A percentile compares a stretch with the other conserved stretches of the same genome.
These are phyloP conservation scores for Ensete glaucum DNA, from an alignment of 176 grass and related monocot species.

Conservation along the genomic window DNA sequence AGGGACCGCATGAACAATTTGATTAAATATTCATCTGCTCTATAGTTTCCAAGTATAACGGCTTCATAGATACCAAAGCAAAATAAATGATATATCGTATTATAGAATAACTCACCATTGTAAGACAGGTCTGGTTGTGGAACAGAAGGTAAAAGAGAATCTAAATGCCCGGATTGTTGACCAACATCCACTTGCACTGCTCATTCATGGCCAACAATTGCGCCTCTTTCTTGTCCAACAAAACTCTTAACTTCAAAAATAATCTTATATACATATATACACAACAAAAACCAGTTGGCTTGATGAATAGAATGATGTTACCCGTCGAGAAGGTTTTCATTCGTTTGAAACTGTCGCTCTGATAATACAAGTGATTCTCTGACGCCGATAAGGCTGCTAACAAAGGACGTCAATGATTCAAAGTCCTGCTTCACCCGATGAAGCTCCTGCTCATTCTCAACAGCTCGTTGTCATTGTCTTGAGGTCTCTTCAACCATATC, in stretches of 20 bases:
- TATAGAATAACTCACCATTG: background rate
- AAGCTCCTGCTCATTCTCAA: slow-evolving; percentile 82
- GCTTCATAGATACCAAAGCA: background rate
- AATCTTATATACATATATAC: no score
- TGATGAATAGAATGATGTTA: background rate
- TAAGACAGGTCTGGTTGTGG: background rate
- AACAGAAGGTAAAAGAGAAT: background rate
- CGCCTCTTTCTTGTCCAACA: slow-evolving; percentile 17
- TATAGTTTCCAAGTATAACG: background rate
- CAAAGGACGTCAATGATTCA: slow-evolving; percentile 65
- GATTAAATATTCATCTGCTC: background rate
- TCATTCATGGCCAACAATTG: slow-evolving; percentile 15
- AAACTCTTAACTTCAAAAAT: slow-evolving; percentile 6
- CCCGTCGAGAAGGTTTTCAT: slow-evolving; percentile 81
- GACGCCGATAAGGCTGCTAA: slow-evolving; percentile 57
- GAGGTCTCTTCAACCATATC: slow-evolving; percentile 85
- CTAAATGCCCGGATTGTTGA: background rate
- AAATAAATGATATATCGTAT: background rate
- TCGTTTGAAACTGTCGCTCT: slow-evolving; percentile 71
- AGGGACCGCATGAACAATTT: background rate
- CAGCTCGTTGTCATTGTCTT: slow-evolving; percentile 59
- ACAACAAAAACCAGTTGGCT: background rate
- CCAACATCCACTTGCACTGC: slow-evolving; percentile 6
- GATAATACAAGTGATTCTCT: slow-evolving; percentile 82
- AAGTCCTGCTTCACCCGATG: slow-evolving; percentile 79